Conservation (phyloP, 2,329 filamentous ascomycete genomes). For the Tricladium varicosporioides region DNA sequence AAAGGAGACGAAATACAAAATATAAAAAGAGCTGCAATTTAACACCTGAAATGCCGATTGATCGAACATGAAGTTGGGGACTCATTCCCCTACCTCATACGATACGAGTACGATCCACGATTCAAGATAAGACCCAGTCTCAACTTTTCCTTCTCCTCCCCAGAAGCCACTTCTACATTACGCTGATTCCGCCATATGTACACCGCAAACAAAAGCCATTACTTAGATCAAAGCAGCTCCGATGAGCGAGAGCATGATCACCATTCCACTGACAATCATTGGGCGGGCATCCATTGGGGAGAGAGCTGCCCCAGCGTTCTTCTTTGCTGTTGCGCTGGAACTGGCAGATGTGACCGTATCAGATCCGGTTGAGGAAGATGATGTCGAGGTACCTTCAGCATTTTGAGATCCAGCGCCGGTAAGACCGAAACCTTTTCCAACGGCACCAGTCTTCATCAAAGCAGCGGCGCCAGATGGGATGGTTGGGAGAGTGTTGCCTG, state of each 20-base stretch:
- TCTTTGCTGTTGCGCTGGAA: constrained; percentile 6
- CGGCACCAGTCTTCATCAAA: constrained; percentile 48
- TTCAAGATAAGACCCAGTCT: neutral
- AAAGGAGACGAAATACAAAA: neutral
- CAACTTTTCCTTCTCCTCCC: neutral
- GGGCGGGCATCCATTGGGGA: constrained; percentile 5
- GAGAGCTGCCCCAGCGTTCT: constrained; percentile 1
- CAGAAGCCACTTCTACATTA: neutral
- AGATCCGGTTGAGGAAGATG: constrained; percentile 14
- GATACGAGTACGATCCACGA: neutral
- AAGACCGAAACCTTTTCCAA: constrained; percentile 42
- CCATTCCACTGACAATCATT: constrained; percentile 3
- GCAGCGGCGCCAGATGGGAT: constrained; percentile 43
- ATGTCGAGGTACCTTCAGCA: constrained; percentile 13
- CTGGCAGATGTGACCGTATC: constrained; percentile 12
- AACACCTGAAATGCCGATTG: neutral
- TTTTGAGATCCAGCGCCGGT: constrained; percentile 29
- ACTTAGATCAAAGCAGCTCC: constrained; percentile 10
- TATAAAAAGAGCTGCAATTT: neutral
- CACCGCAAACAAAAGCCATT: neutral
- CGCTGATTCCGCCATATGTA: constrained; percentile 8
- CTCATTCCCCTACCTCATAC: neutral
- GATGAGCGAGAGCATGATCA: constrained; percentile 5
- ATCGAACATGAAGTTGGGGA: neutral
- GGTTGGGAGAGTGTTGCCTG: constrained; percentile 44